Percentiles rank a stretch among this genome's conserved stretches.
These are phyloP conservation scores for Scedosporium apiospermum DNA, from an alignment of 2,329 filamentous ascomycete genomes.

Conservation along the genomic window DNA sequence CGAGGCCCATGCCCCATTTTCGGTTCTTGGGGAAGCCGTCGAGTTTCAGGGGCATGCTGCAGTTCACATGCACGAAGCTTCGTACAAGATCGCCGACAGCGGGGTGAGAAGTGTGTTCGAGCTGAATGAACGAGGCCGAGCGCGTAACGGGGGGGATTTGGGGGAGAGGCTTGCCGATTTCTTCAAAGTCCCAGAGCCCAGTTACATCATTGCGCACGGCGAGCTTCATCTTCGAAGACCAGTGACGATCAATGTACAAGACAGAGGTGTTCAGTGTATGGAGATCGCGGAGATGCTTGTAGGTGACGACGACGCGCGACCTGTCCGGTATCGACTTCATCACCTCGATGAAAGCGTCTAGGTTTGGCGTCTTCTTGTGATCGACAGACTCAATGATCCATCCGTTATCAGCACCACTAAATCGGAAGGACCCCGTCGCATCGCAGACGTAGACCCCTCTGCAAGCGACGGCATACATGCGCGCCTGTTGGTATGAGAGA, in stretches of 20 bases:
- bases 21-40: constrained; percentile 95
- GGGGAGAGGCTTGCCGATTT: constrained; percentile 72
- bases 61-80: constrained; percentile 89
- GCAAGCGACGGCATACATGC: constrained; percentile 84
- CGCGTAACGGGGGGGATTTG: constrained; percentile 61
- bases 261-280: constrained; percentile 92
- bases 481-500: constrained; percentile 94
- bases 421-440: constrained; percentile 86
- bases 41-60: constrained; percentile 88
- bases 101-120: constrained; percentile 79
- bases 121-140: constrained; percentile 82
- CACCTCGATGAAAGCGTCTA: constrained; percentile 83
- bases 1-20: constrained; percentile 90
- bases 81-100: constrained; percentile 88
- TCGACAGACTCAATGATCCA: constrained; percentile 92
- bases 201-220: constrained; percentile 83
- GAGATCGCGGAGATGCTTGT: constrained; percentile 89
- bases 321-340: constrained; percentile 77
- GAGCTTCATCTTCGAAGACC: constrained; percentile 89
- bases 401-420: constrained; percentile 82
- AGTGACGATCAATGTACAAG: constrained; percentile 87
- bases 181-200: constrained; percentile 89
- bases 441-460: constrained; percentile 94
- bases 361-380: constrained; percentile 79
- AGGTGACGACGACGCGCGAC: constrained; percentile 83